These are phyloP conservation scores for Atalantia buxifolia DNA, from an alignment of 345 rosid species.

Conservation along the genomic window DNA sequence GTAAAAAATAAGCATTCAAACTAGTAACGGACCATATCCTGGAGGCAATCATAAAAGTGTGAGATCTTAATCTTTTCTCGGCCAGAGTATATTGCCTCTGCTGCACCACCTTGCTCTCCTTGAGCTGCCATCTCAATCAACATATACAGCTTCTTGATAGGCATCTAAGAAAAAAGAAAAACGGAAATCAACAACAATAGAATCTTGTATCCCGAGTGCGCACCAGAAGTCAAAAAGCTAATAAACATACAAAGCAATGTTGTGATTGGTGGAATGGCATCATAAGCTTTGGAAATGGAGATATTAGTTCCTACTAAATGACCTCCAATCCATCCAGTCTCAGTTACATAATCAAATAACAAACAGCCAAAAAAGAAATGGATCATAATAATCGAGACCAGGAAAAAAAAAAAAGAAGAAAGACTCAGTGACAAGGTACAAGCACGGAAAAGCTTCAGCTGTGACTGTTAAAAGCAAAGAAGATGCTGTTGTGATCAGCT, in stretches of 20 bases:
- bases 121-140: constrained; percentile 96
- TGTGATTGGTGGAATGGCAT: neutral
- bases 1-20: neutral
- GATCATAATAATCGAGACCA: too few species aligned
- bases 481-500: neutral
- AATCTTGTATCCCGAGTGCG: neutral
- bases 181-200: neutral
- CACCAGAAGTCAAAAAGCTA: neutral
- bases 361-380: neutral
- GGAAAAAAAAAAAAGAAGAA: neutral
- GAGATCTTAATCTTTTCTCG: constrained; percentile 59
- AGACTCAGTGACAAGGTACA: neutral
- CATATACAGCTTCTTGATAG: constrained; percentile 85
- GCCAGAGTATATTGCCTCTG: constrained; percentile 74
- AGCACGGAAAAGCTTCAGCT: neutral
- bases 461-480: neutral
- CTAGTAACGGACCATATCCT: constrained; percentile 62
- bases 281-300: neutral
- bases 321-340: neutral
- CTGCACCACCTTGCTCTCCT: constrained; percentile 73
- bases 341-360: neutral
- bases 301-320: neutral
- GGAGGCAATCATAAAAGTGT: constrained; percentile 80
- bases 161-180: constrained; percentile 27
- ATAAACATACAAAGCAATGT: neutral